A percentile compares a stretch with the other conserved stretches of the same genome.
These are phyloP conservation scores for Castanospermum australe DNA, from an alignment of 306 rosid genomes.

Conservation along the genomic window DNA sequence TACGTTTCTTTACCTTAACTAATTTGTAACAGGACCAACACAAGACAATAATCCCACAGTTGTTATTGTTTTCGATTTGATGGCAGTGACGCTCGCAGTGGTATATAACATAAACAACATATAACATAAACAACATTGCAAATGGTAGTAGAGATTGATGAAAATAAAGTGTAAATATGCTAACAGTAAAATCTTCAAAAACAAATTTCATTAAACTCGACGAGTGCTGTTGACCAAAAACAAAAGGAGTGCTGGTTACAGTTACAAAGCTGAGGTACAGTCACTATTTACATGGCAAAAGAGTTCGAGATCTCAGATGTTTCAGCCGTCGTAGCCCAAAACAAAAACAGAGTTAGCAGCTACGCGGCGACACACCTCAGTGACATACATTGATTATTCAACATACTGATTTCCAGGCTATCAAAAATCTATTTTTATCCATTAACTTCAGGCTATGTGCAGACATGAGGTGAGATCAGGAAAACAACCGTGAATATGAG, in stretches of 20 bases:
- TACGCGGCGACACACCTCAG: neutral
- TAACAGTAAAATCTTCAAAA: neutral
- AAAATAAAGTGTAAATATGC: neutral
- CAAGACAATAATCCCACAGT: neutral
- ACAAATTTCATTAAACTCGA: neutral
- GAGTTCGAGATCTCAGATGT: neutral
- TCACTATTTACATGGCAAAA: slow-evolving; percentile 23
- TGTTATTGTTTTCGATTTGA: neutral
- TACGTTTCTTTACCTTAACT: neutral
- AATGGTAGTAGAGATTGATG: neutral
- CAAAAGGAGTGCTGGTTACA: neutral
- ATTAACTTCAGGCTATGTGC: neutral
- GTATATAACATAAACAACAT: neutral
- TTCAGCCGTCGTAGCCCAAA: neutral
- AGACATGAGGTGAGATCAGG: slow-evolving; percentile 2
- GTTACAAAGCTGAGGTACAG: neutral
- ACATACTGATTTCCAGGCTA: neutral
- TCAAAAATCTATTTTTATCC: neutral
- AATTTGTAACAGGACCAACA: neutral
- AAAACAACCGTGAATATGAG: neutral
- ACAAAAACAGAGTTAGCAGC: neutral
- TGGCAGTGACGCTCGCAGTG: neutral
- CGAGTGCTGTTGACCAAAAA: too few relatives aligned
- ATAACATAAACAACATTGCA: neutral
- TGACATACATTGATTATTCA: neutral